Evolutionary conservation across 768 basidiomycete genomes (phyloP), one percentile per base, ranked within the genome.

Genomic region (Lactarius tabidus): DNA sequence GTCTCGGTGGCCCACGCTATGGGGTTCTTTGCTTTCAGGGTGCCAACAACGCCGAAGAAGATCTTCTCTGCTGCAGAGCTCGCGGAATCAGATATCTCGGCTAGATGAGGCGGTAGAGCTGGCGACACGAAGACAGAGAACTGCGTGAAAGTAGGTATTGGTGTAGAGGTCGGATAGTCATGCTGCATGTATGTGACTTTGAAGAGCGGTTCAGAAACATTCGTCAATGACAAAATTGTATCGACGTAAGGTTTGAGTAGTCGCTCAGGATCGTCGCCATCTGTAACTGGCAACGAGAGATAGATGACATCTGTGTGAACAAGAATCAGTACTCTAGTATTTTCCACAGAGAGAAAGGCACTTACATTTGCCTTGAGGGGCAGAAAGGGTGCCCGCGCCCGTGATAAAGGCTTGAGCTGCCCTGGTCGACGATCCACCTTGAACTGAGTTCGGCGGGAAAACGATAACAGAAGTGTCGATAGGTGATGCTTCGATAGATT

Each of bases 301-400:
- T 70, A 68, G 36, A 70, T 63, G 29, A 70, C 62, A 45, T 69
- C 70, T 71, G 53, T 20, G 23, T 31, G 6, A 17, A 14, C 5
- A 35, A 18, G 15, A 14, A 28, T 55, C 15, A 63, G 62, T 51
- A 26, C 29, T 10, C 23, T 3, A 51, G 55, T 31, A 23, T 10
- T 15, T 3, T 48, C 53, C 28, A 60, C 26, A 57, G 28, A 10
- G 59, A 23, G 8, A 20, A 1, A 53, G 20, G 10, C 20, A 78
- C 86, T 70, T 70, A 89, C 91, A 90, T 80, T 86, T 87, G 2
- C 85, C 89, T 57, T 79, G 77, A 0, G 93, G 93, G 26, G 89
- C 81, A 6, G 89, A 86, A 77, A 92, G 78, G 17, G 87, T 87
- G 10, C 84, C 87, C 71, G 88, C 84, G 2, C 93, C 93, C 1